phyloP scores from a whole-genome alignment of 164 flowering plant species.

The Hamamelis virginiana region DNA sequence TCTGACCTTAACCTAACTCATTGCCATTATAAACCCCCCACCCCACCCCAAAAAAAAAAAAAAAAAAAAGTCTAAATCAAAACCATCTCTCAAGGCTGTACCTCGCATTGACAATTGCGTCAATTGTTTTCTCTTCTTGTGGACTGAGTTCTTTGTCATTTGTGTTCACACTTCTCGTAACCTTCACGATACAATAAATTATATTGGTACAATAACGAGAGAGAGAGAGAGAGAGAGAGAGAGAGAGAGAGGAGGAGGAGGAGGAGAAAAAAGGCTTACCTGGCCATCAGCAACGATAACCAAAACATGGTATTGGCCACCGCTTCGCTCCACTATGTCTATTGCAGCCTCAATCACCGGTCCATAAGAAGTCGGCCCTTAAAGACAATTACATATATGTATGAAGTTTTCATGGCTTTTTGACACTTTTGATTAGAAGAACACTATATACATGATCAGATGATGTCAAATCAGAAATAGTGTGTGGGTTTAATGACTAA shows the following conservation, averaged over 20 bases:
- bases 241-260: not conserved
- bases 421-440: too few species aligned
- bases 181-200: constrained; percentile 35
- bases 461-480: too few species aligned
- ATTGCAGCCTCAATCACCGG: constrained; percentile 74
- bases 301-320: constrained; percentile 72
- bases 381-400: constrained; percentile 11
- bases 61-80: not conserved
- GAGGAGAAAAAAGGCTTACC: constrained; percentile 36
- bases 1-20: too few species aligned
- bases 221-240: not conserved
- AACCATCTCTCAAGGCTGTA: constrained; percentile 17
- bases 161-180: constrained; percentile 54
- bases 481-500: too few species aligned
- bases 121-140: constrained; percentile 59
- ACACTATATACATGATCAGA: too few species aligned
- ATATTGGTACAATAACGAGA: not conserved
- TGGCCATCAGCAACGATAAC: constrained; percentile 81
- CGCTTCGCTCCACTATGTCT: constrained; percentile 64
- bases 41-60: too few species aligned
- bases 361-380: constrained; percentile 82
- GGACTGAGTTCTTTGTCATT: constrained; percentile 38
- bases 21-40: too few species aligned
- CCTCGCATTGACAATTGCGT: constrained; percentile 68
- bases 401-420: not conserved